These are phyloP conservation scores for Trichoderma polysporum DNA, from an alignment of 2,329 filamentous ascomycete genomes.

Conservation along the genomic window DNA sequence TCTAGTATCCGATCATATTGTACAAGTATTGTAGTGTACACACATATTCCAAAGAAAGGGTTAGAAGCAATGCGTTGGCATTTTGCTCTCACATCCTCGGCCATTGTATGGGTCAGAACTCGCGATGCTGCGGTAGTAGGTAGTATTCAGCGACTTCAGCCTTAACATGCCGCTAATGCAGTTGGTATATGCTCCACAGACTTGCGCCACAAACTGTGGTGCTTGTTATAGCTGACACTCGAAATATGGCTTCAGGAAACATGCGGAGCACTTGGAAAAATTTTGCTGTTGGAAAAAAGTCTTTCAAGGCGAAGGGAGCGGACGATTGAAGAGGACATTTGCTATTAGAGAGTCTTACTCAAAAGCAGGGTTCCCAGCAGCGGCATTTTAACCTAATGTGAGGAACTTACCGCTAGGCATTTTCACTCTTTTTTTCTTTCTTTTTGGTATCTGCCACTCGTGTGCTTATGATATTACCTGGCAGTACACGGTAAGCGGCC, in stretches of 20 bases:
- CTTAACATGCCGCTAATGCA: conserved; percentile 17
- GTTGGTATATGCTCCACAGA: conserved; percentile 6
- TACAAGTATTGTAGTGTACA: not conserved
- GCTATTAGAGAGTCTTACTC: not conserved
- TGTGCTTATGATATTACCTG: not conserved
- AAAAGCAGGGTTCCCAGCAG: not conserved
- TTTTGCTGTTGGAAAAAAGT: not conserved
- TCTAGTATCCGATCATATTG: not conserved
- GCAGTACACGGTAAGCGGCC: not conserved
- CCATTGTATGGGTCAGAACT: not conserved
- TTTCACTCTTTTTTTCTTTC: not conserved
- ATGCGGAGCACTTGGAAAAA: not conserved
- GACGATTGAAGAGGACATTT: not conserved
- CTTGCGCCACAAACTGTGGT: not conserved
- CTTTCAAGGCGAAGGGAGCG: not conserved
- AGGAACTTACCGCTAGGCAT: not conserved
- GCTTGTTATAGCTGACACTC: not conserved
- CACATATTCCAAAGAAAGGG: not conserved
- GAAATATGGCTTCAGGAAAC: not conserved
- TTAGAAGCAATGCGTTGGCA: not conserved
- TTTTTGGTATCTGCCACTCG: not conserved
- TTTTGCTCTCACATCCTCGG: not conserved
- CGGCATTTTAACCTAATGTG: not conserved
- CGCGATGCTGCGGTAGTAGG: not conserved
- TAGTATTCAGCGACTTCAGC: conserved; percentile 12